Base-by-base conservation (phyloP, 108 stramenopile species). In the Tribonema minus region DNA sequence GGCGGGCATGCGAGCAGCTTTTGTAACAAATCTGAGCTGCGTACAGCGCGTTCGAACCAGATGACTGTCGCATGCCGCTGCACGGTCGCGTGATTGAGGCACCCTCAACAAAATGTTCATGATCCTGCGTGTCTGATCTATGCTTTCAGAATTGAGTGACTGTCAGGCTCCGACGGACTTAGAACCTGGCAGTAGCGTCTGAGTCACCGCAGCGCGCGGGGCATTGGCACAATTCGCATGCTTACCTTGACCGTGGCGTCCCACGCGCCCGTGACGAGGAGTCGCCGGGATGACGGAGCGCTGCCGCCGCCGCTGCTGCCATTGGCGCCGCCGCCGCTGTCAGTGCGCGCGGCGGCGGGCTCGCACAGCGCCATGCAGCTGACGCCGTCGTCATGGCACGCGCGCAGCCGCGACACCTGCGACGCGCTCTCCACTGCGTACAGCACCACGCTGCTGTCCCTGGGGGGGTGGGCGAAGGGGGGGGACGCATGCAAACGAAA, bases 221-320 rank as follows among this genome's bases (percentile, higher is more conserved):
- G n/a, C n/a, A n/a, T n/a, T n/a, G n/a, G n/a, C n/a, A n/a, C n/a
- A n/a, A n/a, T n/a, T n/a, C n/a, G n/a, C n/a, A n/a, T n/a, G n/a
- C n/a, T n/a, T n/a, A 86, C 67, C 81, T 86, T 87, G 20, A 86
- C 80, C 1, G 85, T 46, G 0, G 85, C 84, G 26, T 87, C 87
- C 87, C 85, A 87, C 23, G 83, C 81, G 2, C 85, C 85, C 0
- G 85, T 85, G 3, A 76, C 87, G 3, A 87, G 64, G 0, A 86
- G 0, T n/a, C n/a, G n/a, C n/a, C 9, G 5, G 9, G 65, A 58
- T n/a, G 37, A 27, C 1, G 31, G 46, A 3, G 27, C 36, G 1
- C 65, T 75, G 3, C 31, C 25, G 23, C 58, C 3, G 9, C 23
- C 28, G 36, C 62, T 38, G 26, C 37, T 58, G 23, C 3, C 29